Percentiles rank a stretch among this genome's conserved stretches.
Evolutionary conservation across 805 yeast species (phyloP).

Genomic region (Candida sphagnicola): DNA sequence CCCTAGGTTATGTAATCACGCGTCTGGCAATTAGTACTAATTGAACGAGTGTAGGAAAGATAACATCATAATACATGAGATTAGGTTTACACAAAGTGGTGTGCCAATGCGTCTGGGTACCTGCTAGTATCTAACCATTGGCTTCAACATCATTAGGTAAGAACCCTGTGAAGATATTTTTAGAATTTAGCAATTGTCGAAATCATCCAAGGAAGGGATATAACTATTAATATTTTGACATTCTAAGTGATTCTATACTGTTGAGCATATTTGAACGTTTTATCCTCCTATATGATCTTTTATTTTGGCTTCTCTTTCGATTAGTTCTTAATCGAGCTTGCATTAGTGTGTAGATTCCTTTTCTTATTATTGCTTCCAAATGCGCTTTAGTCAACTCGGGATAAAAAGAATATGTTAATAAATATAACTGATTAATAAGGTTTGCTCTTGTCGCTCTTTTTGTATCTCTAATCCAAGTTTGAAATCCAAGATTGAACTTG

Average conservation of each 20-base stretch:
- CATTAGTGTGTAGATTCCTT: slow-evolving; percentile 80
- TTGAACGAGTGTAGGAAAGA: background rate
- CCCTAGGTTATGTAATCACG: background rate
- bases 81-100: background rate
- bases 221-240: too few relatives aligned
- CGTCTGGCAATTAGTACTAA: too few relatives aligned
- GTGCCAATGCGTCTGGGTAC: too few relatives aligned
- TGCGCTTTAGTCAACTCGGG: slow-evolving; percentile 48
- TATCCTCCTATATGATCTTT: too few relatives aligned
- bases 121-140: too few relatives aligned
- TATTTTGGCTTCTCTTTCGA: too few relatives aligned
- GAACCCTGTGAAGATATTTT: too few relatives aligned
- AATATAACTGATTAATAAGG: slow-evolving; percentile 46
- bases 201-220: too few relatives aligned
- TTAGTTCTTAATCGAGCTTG: slow-evolving; percentile 69
- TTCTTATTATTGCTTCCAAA: slow-evolving; percentile 69
- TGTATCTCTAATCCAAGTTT: slow-evolving; percentile 85
- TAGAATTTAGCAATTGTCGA: too few relatives aligned
- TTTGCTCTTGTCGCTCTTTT: slow-evolving; percentile 46
- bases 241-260: too few relatives aligned
- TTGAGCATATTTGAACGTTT: too few relatives aligned
- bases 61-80: background rate
- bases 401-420: slow-evolving; percentile 43
- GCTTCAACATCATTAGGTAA: too few relatives aligned
- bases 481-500: slow-evolving; percentile 69